Evolutionary conservation across 2,329 filamentous ascomycete genomes (phyloP).

Genomic region (Penicillium brevicompactum): DNA sequence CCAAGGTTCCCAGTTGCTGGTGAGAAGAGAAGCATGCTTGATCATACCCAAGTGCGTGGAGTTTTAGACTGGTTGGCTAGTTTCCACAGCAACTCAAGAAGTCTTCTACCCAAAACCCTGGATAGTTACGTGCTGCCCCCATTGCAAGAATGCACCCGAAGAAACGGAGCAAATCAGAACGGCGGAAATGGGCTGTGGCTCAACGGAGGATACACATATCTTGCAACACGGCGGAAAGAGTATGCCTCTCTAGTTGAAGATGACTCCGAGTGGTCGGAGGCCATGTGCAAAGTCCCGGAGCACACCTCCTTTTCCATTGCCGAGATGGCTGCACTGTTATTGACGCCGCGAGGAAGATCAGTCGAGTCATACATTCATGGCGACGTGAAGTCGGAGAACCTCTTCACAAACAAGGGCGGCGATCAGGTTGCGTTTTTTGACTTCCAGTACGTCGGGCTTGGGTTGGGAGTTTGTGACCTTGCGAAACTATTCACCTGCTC

Average conservation of each 20-base stretch:
- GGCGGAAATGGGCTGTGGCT: slow-evolving; percentile 54
- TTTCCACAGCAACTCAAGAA: slow-evolving; percentile 63
- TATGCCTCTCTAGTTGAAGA: slow-evolving; percentile 53
- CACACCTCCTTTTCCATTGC: slow-evolving; percentile 43
- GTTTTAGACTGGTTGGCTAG: slow-evolving; percentile 64
- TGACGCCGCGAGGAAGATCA: slow-evolving; percentile 49
- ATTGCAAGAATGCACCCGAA: slow-evolving; percentile 52
- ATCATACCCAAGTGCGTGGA: slow-evolving; percentile 51
- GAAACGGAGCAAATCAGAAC: slow-evolving; percentile 24
- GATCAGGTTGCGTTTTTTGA: slow-evolving; percentile 65
- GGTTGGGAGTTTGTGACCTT: slow-evolving; percentile 66
- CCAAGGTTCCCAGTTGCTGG: slow-evolving; percentile 57
- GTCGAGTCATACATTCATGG: slow-evolving; percentile 66
- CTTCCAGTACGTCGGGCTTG: slow-evolving; percentile 69
- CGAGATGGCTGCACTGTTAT: slow-evolving; percentile 55
- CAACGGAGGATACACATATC: slow-evolving; percentile 70
- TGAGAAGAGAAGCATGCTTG: slow-evolving; percentile 44
- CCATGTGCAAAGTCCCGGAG: slow-evolving; percentile 47
- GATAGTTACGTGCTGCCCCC: slow-evolving; percentile 51
- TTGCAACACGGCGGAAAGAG: slow-evolving; percentile 63
- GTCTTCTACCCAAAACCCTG: slow-evolving; percentile 26
- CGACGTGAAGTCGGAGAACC: slow-evolving; percentile 70
- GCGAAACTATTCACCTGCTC: slow-evolving; percentile 70
- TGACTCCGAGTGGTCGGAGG: slow-evolving; percentile 57
- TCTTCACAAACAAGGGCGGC: slow-evolving; percentile 58